Evolutionary conservation across 1,284 basidiomycete genomes (phyloP).

Genomic region (Trichosporon asahii): DNA sequence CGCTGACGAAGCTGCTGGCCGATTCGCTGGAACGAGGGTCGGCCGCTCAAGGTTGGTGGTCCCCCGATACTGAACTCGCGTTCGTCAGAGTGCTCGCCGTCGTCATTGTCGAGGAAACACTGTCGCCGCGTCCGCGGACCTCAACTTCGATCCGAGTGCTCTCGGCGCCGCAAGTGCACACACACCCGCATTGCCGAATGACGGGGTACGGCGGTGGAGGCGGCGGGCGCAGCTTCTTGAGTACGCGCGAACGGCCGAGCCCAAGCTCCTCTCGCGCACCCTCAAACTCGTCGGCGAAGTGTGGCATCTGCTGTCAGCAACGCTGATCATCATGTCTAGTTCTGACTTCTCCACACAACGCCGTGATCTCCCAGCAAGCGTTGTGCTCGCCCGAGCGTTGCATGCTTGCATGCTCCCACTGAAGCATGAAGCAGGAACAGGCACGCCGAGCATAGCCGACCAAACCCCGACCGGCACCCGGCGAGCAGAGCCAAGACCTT

Average conservation of each 20-base stretch:
- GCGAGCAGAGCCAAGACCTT: neutral
- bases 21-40: neutral
- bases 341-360: no score
- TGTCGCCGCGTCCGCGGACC: neutral
- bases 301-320: conserved; percentile 12
- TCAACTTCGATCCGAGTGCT: neutral
- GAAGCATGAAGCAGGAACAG: neutral
- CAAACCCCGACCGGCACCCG: neutral
- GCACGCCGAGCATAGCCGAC: neutral
- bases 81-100: neutral
- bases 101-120: neutral
- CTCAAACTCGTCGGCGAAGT: conserved; percentile 19
- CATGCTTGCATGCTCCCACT: neutral
- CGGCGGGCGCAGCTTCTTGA: conserved; percentile 1
- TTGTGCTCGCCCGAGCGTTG: no score
- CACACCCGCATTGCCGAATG: conserved; percentile 10
- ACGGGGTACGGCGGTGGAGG: conserved; percentile 14
- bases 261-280: conserved; percentile 13
- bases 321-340: neutral
- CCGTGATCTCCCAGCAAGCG: no score
- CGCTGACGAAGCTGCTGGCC: neutral
- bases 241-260: conserved; percentile 14
- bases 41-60: neutral
- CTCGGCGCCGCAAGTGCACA: conserved; percentile 14
- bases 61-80: neutral